These are phyloP conservation scores for Waitea zeae DNA, from an alignment of 1,284 basidiomycete genomes.

Conservation along the genomic window DNA sequence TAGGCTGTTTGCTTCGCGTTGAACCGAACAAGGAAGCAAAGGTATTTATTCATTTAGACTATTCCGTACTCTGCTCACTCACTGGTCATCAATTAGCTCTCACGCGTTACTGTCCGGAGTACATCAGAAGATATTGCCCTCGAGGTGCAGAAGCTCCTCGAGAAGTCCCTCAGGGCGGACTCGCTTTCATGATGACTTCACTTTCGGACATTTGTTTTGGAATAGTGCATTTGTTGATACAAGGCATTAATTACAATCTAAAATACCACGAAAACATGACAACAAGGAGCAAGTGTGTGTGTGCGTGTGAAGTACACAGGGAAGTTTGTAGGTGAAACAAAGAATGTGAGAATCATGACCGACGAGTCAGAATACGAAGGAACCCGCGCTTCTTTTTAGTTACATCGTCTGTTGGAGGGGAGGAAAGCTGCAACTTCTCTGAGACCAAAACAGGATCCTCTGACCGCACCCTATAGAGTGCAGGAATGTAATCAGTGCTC, in stretches of 20 bases:
- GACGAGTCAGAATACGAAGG: too few species aligned
- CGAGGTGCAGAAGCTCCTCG: slow-evolving; percentile 58
- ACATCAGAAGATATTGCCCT: slow-evolving; percentile 86
- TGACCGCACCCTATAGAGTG: too few species aligned
- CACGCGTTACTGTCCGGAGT: slow-evolving; percentile 85
- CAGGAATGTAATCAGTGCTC: too few species aligned
- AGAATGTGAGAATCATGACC: too few species aligned
- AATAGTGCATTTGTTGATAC: background rate
- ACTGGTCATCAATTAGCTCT: slow-evolving; percentile 36
- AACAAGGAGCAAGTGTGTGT: background rate
- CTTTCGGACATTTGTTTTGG: background rate
- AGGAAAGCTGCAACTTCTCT: too few species aligned
- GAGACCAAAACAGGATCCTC: too few species aligned
- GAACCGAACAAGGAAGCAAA: slow-evolving; percentile 95
- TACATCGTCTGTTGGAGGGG: too few species aligned
- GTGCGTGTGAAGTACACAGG: too few species aligned
- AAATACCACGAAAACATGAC: background rate
- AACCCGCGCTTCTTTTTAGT: too few species aligned
- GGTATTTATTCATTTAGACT: slow-evolving; percentile 23
- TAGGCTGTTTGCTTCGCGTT: slow-evolving; percentile 83
- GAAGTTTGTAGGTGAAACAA: too few species aligned
- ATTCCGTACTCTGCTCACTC: background rate
- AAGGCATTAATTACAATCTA: background rate
- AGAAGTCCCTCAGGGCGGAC: slow-evolving; percentile 25
- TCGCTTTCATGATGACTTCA: background rate